Conservation (phyloP, 306 rosid species). For the Morella rubra region DNA sequence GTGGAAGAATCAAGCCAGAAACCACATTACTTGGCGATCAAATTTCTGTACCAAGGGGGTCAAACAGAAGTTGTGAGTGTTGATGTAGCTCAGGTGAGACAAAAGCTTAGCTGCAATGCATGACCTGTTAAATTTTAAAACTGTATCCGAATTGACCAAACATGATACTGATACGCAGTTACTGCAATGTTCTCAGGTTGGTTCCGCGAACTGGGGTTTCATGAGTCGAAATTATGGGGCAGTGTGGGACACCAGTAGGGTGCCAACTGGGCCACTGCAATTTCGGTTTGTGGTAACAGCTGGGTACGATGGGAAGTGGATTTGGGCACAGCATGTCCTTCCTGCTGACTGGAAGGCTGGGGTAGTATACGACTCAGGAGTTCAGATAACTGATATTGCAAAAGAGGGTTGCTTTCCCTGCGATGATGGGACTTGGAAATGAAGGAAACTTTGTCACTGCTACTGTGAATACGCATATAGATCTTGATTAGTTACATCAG, state of each 20-base stretch:
- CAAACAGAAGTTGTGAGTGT: slow-evolving; percentile 86
- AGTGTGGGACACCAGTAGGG: slow-evolving; percentile 76
- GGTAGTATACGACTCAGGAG: slow-evolving; percentile 48
- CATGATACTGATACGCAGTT: background rate
- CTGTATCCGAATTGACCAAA: background rate
- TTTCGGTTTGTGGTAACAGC: slow-evolving; percentile 59
- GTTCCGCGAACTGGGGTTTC: slow-evolving; percentile 62
- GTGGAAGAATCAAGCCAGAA: slow-evolving; percentile 88
- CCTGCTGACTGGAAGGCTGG: slow-evolving; percentile 74
- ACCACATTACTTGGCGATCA: slow-evolving; percentile 60
- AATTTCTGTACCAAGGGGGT: slow-evolving; percentile 85
- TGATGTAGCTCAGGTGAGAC: slow-evolving; percentile 77
- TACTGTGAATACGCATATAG: background rate
- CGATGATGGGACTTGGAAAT: slow-evolving; percentile 42
- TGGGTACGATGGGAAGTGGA: slow-evolving; percentile 73
- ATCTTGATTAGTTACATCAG: background rate
- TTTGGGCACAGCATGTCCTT: slow-evolving; percentile 73
- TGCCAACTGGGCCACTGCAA: slow-evolving; percentile 70
- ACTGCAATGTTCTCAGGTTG: slow-evolving; percentile 40
- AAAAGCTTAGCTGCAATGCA: background rate
- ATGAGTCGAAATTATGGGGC: slow-evolving; percentile 69
- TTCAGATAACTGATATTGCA: slow-evolving; percentile 73
- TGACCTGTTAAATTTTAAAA: background rate
- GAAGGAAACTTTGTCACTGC: slow-evolving; percentile 5
- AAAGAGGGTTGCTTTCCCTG: slow-evolving; percentile 70